Conservation (phyloP, 176 grass and related monocot genomes). For the Musa troglodytarum region DNA sequence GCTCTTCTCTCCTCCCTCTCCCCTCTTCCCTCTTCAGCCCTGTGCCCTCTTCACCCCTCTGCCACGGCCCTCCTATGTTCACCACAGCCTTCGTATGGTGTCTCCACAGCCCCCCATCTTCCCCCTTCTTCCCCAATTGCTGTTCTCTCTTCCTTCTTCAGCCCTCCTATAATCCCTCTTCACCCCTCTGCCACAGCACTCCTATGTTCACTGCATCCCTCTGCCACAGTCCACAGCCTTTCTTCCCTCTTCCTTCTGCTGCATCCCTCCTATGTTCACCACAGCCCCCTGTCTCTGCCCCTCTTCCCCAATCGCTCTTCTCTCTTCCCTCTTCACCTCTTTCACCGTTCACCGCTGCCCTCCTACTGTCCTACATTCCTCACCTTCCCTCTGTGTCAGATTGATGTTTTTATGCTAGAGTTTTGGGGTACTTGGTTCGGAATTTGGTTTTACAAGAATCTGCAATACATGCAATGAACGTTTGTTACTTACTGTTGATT, state of each 20-base stretch:
- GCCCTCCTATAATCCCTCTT: background rate
- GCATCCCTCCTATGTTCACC: conserved; percentile 14
- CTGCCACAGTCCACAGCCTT: background rate
- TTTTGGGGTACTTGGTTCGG: no score
- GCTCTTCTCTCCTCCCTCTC: background rate
- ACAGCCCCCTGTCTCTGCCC: no score
- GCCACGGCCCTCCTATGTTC: background rate
- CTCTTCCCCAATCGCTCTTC: background rate
- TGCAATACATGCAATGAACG: no score
- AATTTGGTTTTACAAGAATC: no score
- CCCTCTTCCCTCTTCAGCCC: background rate
- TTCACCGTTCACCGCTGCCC: background rate
- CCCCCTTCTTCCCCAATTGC: conserved; percentile 39
- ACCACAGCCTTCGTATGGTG: no score
- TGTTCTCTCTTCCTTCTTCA: conserved; percentile 29
- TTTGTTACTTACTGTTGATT: no score
- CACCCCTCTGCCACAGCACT: background rate
- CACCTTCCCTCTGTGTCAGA: no score
- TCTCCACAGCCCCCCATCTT: background rate
- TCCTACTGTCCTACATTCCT: no score
- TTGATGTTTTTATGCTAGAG: no score
- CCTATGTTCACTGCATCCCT: background rate
- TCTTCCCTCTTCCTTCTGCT: background rate
- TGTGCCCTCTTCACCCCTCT: background rate
- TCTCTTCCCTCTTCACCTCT: conserved; percentile 21